Base-by-base conservation (phyloP, 2,329 filamentous ascomycete species). In the Aspergillus unguis region DNA sequence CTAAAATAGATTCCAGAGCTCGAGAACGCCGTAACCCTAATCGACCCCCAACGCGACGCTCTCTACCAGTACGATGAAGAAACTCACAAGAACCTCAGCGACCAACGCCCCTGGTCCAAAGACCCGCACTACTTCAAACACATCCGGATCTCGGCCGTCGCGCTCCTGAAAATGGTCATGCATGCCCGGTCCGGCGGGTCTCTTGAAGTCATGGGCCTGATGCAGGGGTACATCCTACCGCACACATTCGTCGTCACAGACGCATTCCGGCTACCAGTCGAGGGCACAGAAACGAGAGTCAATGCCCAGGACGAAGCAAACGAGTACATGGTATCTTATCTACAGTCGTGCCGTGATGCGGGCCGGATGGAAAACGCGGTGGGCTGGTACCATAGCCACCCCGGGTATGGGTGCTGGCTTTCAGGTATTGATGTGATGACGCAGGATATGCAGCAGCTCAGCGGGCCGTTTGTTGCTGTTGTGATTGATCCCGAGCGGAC, bases 111-210 rank as follows among this genome's bases (percentile, higher is more conserved):
- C 56, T 97, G 94, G 94, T 77, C 76, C 45, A 78, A 77, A 43
- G 85, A 96, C 67, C 86, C 87, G 0, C 81, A 90, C 71, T 86
- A 96, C 78, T 99, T 97, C 82, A 95, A 92, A 70, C 82, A 88
- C 49, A 90, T 97, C 43, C 90, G 92, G 65, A 92, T 99, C 73
- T 95, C 90, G 48, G 91, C 94, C 53, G 86, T 96, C 9, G 94
- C 94, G 4, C 83, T 99, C 54, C 83, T 97, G 62, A 99, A 99
- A 77, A 99, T 99, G 94, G 90, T 95, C 59, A 97, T 96, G 89
- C 94, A 99, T 71, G 94, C 94, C 7, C 88, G 94, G n/a, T 92
- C 90, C 0, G 94, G 94, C 59, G 92, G 94, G 52, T 85, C 84
- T 28, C 82, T 97, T 60, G 94, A 99, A 77, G 83, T 99, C 64